Base-by-base conservation (phyloP, 1,284 basidiomycete species). In the Phlebopus sp. region DNA sequence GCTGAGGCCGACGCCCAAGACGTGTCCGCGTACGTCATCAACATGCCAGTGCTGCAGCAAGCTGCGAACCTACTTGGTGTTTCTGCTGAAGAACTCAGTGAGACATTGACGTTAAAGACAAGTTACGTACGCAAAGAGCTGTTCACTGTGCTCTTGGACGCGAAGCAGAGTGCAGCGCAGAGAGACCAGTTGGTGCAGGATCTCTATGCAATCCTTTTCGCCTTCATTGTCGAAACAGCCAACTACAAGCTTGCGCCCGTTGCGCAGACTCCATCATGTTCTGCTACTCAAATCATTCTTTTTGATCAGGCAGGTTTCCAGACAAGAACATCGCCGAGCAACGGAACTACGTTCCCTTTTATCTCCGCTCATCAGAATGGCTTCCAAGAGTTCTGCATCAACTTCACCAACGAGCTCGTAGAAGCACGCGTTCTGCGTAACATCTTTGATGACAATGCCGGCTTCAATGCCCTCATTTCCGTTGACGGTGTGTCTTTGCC, bases 201-300 rank as follows among this genome's bases (percentile, higher is more conserved):
- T 58, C 76, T 97, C 39, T 97, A 97, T 64, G 84, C 91, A n/a
- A 93, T 97, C 59, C 77, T 97, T 19, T 95, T 97, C 59, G 86
- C 92, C 0, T 97, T 90, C 59, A 78, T 97, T 47, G 86, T 94
- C 40, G 95, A 97, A 68, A 91, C 87, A 1, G 86, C 87, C 56
- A 97, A 97, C 66, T 89, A 92, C 68, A 83, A 84, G 49, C 68
- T 93, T 2, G 87, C 86, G 2, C 80, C 86, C 1, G 73, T 72
- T 44, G 63, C 77, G 2, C 70, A 78, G 3, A 69, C 71, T 13
- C 77, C 77, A 18, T 63, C 66, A 41, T 64, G 66, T 54, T 68
- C 63, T 31, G 67, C 79, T 14, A 81, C 84, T 2, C 89, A 90
- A 62, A 90, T 97, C 59, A 69, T 86, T 46, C 70, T 92, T 46